These are phyloP conservation scores for Rhytidiadelphus loreus DNA, from an alignment of 225 moss, liverwort and hornwort genomes.

Conservation along the genomic window DNA sequence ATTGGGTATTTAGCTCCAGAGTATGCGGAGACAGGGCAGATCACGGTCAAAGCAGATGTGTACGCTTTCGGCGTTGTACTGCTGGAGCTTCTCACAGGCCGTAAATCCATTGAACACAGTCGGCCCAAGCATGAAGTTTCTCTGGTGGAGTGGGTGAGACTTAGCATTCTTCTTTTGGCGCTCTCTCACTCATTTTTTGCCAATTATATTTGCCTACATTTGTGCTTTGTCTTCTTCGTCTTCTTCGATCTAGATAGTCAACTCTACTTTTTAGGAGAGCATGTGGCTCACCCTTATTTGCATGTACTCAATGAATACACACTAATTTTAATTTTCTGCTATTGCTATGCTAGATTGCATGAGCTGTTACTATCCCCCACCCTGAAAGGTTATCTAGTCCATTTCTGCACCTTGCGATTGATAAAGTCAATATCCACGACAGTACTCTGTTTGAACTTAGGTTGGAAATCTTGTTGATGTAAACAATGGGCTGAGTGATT, in stretches of 20 bases:
- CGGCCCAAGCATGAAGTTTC: constrained; percentile 41
- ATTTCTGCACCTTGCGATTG: neutral
- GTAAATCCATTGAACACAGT: constrained; percentile 51
- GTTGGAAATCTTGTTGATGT: neutral
- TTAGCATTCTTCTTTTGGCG: neutral
- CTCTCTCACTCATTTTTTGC: neutral
- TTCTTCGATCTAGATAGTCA: neutral
- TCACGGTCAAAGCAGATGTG: constrained; percentile 80
- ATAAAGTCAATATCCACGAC: neutral
- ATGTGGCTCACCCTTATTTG: neutral
- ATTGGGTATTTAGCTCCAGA: constrained; percentile 76
- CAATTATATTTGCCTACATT: neutral
- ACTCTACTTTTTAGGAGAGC: neutral
- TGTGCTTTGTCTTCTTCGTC: neutral
- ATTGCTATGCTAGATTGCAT: neutral
- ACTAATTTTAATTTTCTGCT: neutral
- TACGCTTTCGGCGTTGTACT: constrained; percentile 77
- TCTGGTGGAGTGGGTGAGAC: constrained; percentile 59
- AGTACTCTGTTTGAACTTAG: neutral
- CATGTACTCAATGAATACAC: neutral
- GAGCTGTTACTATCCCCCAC: neutral
- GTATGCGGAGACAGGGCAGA: constrained; percentile 58
- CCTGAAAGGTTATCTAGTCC: neutral
- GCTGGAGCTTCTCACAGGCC: constrained; percentile 74
- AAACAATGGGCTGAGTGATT: neutral